A percentile compares a stretch with the other conserved stretches of the same genome.
These are phyloP conservation scores for Fusarium sp. DNA, from an alignment of 2,329 filamentous ascomycete genomes.

Conservation along the genomic window DNA sequence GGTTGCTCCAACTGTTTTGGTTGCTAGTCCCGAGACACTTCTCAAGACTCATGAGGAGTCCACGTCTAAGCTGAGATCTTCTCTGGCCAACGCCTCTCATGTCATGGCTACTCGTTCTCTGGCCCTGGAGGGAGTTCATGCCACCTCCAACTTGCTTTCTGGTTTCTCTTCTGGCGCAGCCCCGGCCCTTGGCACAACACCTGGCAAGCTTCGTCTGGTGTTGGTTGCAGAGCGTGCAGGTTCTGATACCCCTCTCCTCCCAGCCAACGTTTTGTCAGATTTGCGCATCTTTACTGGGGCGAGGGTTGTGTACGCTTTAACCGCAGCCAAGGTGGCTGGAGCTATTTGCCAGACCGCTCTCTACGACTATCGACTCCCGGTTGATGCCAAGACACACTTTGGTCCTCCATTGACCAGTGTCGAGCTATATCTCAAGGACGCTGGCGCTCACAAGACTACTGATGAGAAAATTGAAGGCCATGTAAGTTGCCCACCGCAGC, in stretches of 20 bases:
- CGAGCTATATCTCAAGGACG: slow-evolving; percentile 79
- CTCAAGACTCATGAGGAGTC: slow-evolving; percentile 73
- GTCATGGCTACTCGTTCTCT: slow-evolving; percentile 77
- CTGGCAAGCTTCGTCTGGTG: slow-evolving; percentile 82
- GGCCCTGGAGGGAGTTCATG: slow-evolving; percentile 75
- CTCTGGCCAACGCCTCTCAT: slow-evolving; percentile 74
- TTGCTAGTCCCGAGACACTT: slow-evolving; percentile 79
- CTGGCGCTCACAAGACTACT: slow-evolving; percentile 66
- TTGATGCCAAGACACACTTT: slow-evolving; percentile 68
- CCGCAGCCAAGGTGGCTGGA: slow-evolving; percentile 84
- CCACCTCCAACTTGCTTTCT: slow-evolving; percentile 61
- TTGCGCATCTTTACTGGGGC: slow-evolving; percentile 83
- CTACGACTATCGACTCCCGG: slow-evolving; percentile 80
- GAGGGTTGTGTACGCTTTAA: slow-evolving; percentile 85
- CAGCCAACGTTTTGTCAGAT: slow-evolving; percentile 77
- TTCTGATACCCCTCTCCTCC: slow-evolving; percentile 70
- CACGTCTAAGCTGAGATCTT: slow-evolving; percentile 66
- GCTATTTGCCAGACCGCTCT: slow-evolving; percentile 87
- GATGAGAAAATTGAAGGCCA: slow-evolving; percentile 71
- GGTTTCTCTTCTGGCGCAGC: slow-evolving; percentile 66
- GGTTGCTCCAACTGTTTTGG: slow-evolving; percentile 83
- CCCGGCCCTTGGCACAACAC: slow-evolving; percentile 67
- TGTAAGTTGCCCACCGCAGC: slow-evolving; percentile 56
- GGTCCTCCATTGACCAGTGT: slow-evolving; percentile 82
- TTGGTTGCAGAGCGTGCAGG: slow-evolving; percentile 80